A percentile compares a stretch with the other conserved stretches of the same genome.
Evolutionary conservation across 805 yeast species (phyloP).

Genomic region (Spathaspora girioi): DNA sequence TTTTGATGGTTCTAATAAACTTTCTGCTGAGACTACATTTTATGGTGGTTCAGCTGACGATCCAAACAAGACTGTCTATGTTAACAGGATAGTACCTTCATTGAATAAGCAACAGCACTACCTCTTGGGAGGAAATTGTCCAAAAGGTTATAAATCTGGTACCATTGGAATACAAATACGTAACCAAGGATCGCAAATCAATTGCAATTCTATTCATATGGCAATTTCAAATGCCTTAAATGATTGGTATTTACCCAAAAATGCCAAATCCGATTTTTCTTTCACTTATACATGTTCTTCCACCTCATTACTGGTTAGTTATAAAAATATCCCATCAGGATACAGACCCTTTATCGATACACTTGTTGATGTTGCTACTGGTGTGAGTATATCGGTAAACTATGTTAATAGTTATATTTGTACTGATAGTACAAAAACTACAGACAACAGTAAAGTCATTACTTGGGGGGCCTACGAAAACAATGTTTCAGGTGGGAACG

Average conservation of each 20-base stretch:
- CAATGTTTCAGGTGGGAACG: constrained; percentile 11
- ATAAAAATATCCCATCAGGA: constrained; percentile 21
- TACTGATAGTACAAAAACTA: constrained; percentile 5
- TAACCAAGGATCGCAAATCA: constrained; percentile 5
- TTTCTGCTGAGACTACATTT: constrained; percentile 11
- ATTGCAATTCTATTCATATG: constrained; percentile 13
- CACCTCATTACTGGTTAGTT: constrained; percentile 4
- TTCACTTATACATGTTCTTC: constrained; percentile 10
- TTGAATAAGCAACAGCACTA: constrained; percentile 9
- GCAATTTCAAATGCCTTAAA: constrained; percentile 16
- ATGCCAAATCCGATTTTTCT: not conserved
- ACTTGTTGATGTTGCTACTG: not conserved
- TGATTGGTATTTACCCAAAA: constrained; percentile 15
- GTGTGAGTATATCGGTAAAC: not conserved
- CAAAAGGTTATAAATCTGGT: constrained; percentile 19
- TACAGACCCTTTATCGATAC: constrained; percentile 16
- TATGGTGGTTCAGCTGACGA: not conserved
- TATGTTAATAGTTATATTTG: constrained; percentile 10
- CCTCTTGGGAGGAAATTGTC: constrained; percentile 14
- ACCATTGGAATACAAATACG: constrained; percentile 13
- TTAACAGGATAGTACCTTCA: constrained; percentile 11
- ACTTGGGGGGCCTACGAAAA: constrained; percentile 9
- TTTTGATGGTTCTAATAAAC: constrained; percentile 12
- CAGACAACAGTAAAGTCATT: constrained; percentile 11
- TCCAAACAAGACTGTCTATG: not conserved